Percentiles rank a stretch among this genome's conserved stretches.
phyloP scores from a whole-genome alignment of 2,329 filamentous ascomycete genomes.

The Pestalotiopsis sp. region DNA sequence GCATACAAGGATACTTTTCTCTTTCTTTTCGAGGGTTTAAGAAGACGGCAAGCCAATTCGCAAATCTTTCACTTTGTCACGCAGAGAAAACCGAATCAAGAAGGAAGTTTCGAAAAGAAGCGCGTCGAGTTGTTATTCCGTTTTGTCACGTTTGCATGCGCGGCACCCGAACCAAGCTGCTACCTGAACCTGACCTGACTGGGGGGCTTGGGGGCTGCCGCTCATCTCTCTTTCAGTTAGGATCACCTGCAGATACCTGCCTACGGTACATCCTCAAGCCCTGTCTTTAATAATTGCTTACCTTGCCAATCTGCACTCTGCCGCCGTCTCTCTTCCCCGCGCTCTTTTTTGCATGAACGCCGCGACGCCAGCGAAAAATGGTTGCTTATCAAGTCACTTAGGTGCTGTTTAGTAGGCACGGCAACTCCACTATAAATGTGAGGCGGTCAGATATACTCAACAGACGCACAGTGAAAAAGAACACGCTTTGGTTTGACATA shows the following conservation, averaged over 20 bases:
- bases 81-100: background rate
- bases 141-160: background rate
- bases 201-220: background rate
- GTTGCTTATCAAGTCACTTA: background rate
- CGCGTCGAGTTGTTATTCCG: background rate
- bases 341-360: background rate
- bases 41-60: background rate
- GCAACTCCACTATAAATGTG: background rate
- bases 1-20: constrained; percentile 37
- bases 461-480: background rate
- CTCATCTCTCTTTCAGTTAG: background rate
- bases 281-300: background rate
- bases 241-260: background rate
- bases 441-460: background rate
- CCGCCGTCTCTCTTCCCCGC: background rate
- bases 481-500: background rate
- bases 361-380: background rate
- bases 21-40: background rate
- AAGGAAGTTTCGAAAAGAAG: background rate
- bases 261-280: background rate
- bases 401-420: background rate
- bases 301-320: background rate
- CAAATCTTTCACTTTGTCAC: background rate
- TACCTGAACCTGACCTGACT: background rate
- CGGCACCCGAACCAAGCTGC: background rate